These are phyloP conservation scores for Tilletia horrida DNA, from an alignment of 1,284 basidiomycete genomes.

Conservation along the genomic window DNA sequence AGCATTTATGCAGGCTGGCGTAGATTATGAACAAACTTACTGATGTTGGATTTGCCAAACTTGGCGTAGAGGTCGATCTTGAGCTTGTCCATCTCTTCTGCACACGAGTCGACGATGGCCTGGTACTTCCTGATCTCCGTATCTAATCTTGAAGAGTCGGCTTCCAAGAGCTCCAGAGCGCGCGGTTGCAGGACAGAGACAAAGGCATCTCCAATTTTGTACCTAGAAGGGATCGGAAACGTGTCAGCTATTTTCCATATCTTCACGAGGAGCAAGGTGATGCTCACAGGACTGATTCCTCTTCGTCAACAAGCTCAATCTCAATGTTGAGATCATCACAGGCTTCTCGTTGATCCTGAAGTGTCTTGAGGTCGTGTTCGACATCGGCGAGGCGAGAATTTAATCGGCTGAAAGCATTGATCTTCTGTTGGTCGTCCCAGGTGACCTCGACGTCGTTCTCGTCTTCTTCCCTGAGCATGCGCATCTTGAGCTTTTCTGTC, in stretches of 20 bases:
- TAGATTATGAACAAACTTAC: conserved; percentile 25
- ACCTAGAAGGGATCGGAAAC: conserved; percentile 52
- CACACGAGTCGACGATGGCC: conserved; percentile 67
- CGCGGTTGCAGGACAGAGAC: conserved; percentile 70
- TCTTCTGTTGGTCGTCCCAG: conserved; percentile 92
- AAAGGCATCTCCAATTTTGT: conserved; percentile 86
- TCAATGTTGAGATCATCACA: conserved; percentile 83
- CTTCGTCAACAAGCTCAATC: conserved; percentile 80
- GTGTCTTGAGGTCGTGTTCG: conserved; percentile 68
- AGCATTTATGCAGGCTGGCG: background rate
- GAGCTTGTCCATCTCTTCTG: conserved; percentile 80
- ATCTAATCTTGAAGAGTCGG: conserved; percentile 67
- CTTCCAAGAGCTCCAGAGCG: conserved; percentile 72
- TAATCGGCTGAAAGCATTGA: conserved; percentile 87
- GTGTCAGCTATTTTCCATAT: background rate
- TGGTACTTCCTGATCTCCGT: conserved; percentile 64
- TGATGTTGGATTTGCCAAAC: conserved; percentile 82
- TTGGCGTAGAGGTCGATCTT: conserved; percentile 86
- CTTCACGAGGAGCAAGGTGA: background rate
- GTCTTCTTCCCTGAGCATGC: conserved; percentile 22
- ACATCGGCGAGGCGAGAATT: conserved; percentile 73
- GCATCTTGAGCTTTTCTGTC: background rate
- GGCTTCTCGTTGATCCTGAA: conserved; percentile 86
- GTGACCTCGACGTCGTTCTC: conserved; percentile 82
- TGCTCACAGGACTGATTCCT: conserved; percentile 26